Evolutionary conservation across 2,329 filamentous ascomycete species (phyloP), one percentile per base, ranked within the genome.

Genomic region (Botrytis byssoidea): DNA sequence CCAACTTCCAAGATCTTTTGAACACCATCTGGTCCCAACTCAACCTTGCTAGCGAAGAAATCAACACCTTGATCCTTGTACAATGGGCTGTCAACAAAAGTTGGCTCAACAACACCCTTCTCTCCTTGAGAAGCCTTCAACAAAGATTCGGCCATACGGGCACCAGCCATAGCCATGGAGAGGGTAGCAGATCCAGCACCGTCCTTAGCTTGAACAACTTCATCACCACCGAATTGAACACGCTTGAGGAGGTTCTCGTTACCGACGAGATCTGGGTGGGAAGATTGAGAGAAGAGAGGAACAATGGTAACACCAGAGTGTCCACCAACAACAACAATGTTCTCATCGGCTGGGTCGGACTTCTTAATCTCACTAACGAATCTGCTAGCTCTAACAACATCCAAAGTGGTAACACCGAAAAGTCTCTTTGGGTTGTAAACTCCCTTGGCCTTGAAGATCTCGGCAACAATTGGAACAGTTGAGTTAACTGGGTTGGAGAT

Each of bases 401-500:
- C 96, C 80, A 99, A 92, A 68, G 96, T 98, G 82, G 96, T 99
- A 83, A 99, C 96, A 88, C 96, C 96, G 82, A 99, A 99, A 77
- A 99, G 92, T 83, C 92, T 94, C 89, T 96, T 92, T 79, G 96
- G 88, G 88, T 99, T 92, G 86, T 98, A 99, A 82, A 97, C 94
- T 79, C 91, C 91, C 83, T 94, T 94, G 80, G 89, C 88, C 90
- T 98, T 98, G 83, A 99, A 91, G 75, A 98, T 93, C 88, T 99
- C 96, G 79, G 95, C 96, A 77, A 96, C 93, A 82, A 99, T 98
- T 77, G 96, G 96, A 74, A 99, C 96, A 74, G 96, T 99, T 71
- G 94, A 97, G 91, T 99, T 99, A 85, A 99, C 96, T 74, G 96
- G 96, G 90, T 99, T 99, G 81, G 95, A 98, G 85, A 99, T 99